Percentiles rank a stretch among this genome's conserved stretches.
These are phyloP conservation scores for Nitzschia sp. DNA, from an alignment of 108 stramenopile species.

Conservation along the genomic window DNA sequence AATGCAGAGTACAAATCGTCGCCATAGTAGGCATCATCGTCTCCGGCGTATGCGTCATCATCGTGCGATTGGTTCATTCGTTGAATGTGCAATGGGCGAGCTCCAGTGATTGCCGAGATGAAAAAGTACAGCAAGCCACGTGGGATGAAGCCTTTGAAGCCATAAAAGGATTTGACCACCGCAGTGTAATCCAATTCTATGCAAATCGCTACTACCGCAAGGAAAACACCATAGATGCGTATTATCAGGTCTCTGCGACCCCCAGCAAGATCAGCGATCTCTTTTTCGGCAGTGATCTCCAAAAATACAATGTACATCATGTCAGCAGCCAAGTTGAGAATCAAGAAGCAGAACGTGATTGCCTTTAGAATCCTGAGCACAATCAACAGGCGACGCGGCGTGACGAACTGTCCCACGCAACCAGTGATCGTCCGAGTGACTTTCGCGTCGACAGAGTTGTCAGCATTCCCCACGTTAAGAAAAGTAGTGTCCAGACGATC, in stretches of 20 bases:
- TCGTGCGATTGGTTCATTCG: slow-evolving; percentile 6
- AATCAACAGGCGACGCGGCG: slow-evolving; percentile 66
- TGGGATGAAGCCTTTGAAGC: slow-evolving; percentile 72
- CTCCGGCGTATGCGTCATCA: slow-evolving; percentile 14
- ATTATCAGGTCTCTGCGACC: slow-evolving; percentile 62
- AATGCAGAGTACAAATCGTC: slow-evolving; percentile 4
- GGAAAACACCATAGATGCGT: slow-evolving; percentile 60
- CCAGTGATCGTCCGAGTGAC: slow-evolving; percentile 31
- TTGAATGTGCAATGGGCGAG: slow-evolving; percentile 45
- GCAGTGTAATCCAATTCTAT: slow-evolving; percentile 61
- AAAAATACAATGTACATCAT: slow-evolving; percentile 70
- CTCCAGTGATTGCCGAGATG: slow-evolving; percentile 57
- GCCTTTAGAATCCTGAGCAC: slow-evolving; percentile 70
- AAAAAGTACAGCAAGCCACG: slow-evolving; percentile 64
- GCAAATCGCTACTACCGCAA: slow-evolving; percentile 48
- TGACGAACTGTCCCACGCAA: slow-evolving; percentile 39
- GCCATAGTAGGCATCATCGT: slow-evolving; percentile 32
- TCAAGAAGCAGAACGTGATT: slow-evolving; percentile 62
- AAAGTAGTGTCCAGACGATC: slow-evolving; percentile 35
- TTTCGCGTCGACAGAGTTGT: slow-evolving; percentile 24
- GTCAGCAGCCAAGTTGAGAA: slow-evolving; percentile 56
- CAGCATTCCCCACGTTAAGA: slow-evolving; percentile 31
- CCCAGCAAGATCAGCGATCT: slow-evolving; percentile 50
- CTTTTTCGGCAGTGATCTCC: slow-evolving; percentile 43
- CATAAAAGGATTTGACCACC: slow-evolving; percentile 47